Evolutionary conservation across 2,329 filamentous ascomycete genomes (phyloP).

Genomic region (Ascochyta pisi): DNA sequence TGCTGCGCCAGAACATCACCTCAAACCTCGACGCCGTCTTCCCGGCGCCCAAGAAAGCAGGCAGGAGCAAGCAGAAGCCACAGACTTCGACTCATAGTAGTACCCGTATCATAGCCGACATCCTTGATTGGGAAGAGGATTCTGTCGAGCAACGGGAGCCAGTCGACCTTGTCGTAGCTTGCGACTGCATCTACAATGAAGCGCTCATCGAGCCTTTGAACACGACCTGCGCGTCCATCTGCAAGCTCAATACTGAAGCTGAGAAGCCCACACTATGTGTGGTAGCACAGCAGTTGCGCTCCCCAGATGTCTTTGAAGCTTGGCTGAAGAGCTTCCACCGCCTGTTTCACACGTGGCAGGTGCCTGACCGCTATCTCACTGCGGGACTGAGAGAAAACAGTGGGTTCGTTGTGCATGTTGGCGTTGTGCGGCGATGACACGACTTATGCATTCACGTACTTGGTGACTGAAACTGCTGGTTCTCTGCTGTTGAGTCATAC

Average conservation of each 20-base stretch:
- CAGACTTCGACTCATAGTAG: conserved; percentile 54
- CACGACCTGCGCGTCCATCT: conserved; percentile 79
- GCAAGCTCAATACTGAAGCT: conserved; percentile 56
- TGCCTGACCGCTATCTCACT: conserved; percentile 70
- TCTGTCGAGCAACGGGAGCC: conserved; percentile 56
- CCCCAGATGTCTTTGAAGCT: conserved; percentile 80
- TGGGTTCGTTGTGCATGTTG: conserved; percentile 85
- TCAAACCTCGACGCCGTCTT: conserved; percentile 58
- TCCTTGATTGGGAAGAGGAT: conserved; percentile 82
- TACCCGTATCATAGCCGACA: conserved; percentile 18
- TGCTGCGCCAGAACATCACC: conserved; percentile 77
- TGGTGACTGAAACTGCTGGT: no score
- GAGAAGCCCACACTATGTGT: conserved; percentile 71
- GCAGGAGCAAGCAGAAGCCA: conserved; percentile 15
- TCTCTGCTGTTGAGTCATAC: no score
- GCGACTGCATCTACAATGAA: conserved; percentile 96
- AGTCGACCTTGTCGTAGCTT: conserved; percentile 79
- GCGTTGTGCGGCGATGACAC: conserved; percentile 47
- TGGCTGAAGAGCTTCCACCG: conserved; percentile 76
- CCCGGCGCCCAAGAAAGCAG: conserved; percentile 10
- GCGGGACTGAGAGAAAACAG: conserved; percentile 65
- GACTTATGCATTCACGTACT: no score
- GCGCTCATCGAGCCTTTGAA: conserved; percentile 81
- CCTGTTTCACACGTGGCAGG: conserved; percentile 76
- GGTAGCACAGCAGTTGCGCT: conserved; percentile 87